A percentile compares a stretch with the other conserved stretches of the same genome.
Evolutionary conservation across 225 moss, liverwort and hornwort species (phyloP).

Genomic region (Ulota crispa): DNA sequence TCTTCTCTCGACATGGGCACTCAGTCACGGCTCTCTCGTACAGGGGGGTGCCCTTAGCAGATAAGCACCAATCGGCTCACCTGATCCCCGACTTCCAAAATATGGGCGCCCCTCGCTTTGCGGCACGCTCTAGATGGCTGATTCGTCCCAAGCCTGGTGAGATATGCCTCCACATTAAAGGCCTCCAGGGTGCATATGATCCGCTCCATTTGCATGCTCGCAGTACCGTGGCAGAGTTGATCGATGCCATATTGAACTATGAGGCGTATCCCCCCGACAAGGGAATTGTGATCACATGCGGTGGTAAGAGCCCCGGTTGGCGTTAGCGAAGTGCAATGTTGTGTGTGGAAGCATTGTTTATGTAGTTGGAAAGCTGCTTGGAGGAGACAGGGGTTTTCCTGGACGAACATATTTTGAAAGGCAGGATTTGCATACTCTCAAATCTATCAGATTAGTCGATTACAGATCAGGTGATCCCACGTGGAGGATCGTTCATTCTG

Average conservation of each 20-base stretch:
- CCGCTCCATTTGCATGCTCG: not conserved
- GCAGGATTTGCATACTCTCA: not conserved
- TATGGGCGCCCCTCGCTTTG: too few species aligned
- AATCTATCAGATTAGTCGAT: not conserved
- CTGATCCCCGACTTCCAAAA: too few species aligned
- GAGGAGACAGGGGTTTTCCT: not conserved
- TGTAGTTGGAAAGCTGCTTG: not conserved
- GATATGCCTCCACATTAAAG: not conserved
- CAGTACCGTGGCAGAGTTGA: not conserved
- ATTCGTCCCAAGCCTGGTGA: not conserved
- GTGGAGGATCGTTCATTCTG: rapidly evolving
- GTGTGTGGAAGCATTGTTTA: too few species aligned
- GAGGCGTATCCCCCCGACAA: too few species aligned
- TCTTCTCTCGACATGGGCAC: not conserved
- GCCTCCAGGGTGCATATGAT: rapidly evolving
- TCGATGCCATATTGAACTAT: too few species aligned
- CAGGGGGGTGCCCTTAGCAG: too few species aligned
- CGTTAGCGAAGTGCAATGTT: too few species aligned
- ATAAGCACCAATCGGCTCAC: too few species aligned
- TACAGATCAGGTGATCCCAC: too few species aligned
- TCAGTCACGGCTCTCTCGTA: not conserved
- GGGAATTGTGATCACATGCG: too few species aligned
- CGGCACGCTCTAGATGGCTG: too few species aligned
- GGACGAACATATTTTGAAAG: not conserved
- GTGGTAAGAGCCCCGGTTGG: too few species aligned